Base-by-base conservation (phyloP, 352 stramenopile species). In the Phytophthora pseudosyringae region DNA sequence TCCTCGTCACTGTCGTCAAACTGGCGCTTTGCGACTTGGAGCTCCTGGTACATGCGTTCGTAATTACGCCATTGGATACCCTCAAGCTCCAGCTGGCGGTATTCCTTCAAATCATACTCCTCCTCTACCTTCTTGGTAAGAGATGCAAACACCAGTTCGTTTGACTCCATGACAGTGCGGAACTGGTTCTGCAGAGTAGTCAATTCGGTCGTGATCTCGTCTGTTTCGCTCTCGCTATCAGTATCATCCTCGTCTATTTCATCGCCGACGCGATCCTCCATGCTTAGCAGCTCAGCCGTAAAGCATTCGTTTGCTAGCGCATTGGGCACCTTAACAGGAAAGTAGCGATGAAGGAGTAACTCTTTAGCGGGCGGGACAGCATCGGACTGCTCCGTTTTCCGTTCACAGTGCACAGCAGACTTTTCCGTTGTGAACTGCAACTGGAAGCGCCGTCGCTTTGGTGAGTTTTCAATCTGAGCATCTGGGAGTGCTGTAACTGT, bases 41-140 rank as follows among this genome's bases (percentile, higher is more conserved):
- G 68, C 10, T 92, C 79, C 8, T 72, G 69, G 43, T 94, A 92
- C 83, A 91, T 91, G 4, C 81, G 59, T 54, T 91, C 81, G n/a
- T 85, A 83, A 49, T 92, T 82, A 33, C 59, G 77, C 61, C 59
- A 67, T 46, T 81, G 69, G 29, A 94, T 89, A 18, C 70, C 52
- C 18, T 87, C 59, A 16, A 93, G 66, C 13, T 63, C 61, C n/a
- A 70, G 55, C 28, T 73, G 77, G 2, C 77, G 73, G 43, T 89
- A 88, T 31, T 56, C 64, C 43, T 88, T 88, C 8, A 49, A 75
- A 5, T 65, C 62, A 39, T 88, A 81, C 39, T 92, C 86, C 3
- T 63, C 38, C 5, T 86, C 61, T 2, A 90, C 69, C 6, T 74
- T 67, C 1, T 57, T 15, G 31, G 74, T 72, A 21, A 92, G 54